Evolutionary conservation across 768 basidiomycete species (phyloP).

Genomic region (Candolleomyces eurysporus): DNA sequence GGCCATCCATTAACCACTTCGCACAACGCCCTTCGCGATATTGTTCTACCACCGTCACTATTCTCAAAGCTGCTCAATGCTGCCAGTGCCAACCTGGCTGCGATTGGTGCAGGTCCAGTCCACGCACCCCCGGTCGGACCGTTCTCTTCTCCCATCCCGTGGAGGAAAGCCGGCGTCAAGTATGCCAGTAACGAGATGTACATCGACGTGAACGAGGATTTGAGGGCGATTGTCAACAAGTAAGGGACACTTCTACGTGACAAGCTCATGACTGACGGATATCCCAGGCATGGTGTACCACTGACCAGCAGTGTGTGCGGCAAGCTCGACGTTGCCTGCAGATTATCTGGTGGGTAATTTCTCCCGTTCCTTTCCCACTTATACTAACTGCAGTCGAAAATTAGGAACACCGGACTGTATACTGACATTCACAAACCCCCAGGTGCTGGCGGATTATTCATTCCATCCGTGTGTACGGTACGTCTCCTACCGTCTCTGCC

Average conservation of each 20-base stretch:
- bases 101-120: conserved; percentile 19
- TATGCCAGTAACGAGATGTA: conserved; percentile 91
- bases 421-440: conserved; percentile 73
- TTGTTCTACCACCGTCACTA: conserved; percentile 89
- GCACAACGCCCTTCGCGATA: conserved; percentile 85
- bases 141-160: conserved; percentile 90
- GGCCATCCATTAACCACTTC: conserved; percentile 93
- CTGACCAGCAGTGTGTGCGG: conserved; percentile 72
- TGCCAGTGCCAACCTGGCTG: conserved; percentile 48
- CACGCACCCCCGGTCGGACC: conserved; percentile 28
- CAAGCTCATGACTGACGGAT: conserved; percentile 1
- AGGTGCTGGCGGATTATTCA: conserved; percentile 70
- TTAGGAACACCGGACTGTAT: conserved; percentile 87
- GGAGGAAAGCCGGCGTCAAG: conserved; percentile 81
- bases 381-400: background rate
- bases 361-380: conserved; percentile 1
- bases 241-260: conserved; percentile 22
- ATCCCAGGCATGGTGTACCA: conserved; percentile 62
- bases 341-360: conserved; percentile 62
- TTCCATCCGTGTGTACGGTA: conserved; percentile 95
- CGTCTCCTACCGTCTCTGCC: conserved; percentile 14
- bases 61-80: conserved; percentile 66
- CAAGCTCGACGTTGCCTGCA: conserved; percentile 72
- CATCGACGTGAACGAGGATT: conserved; percentile 84
- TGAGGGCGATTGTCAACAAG: conserved; percentile 79